These are phyloP conservation scores for Trypanosoma theileri DNA, from an alignment of 208 protist species.

Conservation along the genomic window DNA sequence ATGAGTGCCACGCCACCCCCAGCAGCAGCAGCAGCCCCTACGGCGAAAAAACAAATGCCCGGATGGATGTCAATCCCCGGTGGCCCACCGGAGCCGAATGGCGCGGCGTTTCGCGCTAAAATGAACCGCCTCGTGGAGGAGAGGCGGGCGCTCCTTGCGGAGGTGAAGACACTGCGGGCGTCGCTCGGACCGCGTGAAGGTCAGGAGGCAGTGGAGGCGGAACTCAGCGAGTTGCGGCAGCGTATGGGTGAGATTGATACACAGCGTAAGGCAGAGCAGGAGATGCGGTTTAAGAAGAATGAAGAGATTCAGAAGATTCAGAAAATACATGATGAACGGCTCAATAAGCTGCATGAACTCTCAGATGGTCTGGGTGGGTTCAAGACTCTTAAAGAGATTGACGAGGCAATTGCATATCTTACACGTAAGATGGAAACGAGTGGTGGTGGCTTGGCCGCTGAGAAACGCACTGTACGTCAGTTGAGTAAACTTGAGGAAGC, in stretches of 20 bases:
- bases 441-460: constrained; percentile 57
- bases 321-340: constrained; percentile 49
- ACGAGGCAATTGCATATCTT: constrained; percentile 63
- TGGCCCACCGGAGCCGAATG: constrained; percentile 53
- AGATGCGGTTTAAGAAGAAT: constrained; percentile 54
- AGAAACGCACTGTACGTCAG: constrained; percentile 51
- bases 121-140: constrained; percentile 43
- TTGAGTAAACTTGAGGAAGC: constrained; percentile 68
- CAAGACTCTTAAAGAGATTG: constrained; percentile 60
- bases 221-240: constrained; percentile 45
- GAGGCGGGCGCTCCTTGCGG: constrained; percentile 43
- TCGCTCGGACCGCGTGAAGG: constrained; percentile 39
- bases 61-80: constrained; percentile 66
- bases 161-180: constrained; percentile 69
- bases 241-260: constrained; percentile 58
- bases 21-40: not conserved
- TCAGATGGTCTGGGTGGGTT: constrained; percentile 69
- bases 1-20: not conserved
- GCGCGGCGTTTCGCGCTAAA: constrained; percentile 36
- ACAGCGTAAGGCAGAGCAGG: constrained; percentile 44
- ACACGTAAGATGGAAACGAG: constrained; percentile 82
- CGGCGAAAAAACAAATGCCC: constrained; percentile 22
- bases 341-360: constrained; percentile 48
- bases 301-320: constrained; percentile 59
- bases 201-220: constrained; percentile 29